These are phyloP conservation scores for Chalaropsis thielavioides DNA, from an alignment of 2,329 filamentous ascomycete species.

Conservation along the genomic window DNA sequence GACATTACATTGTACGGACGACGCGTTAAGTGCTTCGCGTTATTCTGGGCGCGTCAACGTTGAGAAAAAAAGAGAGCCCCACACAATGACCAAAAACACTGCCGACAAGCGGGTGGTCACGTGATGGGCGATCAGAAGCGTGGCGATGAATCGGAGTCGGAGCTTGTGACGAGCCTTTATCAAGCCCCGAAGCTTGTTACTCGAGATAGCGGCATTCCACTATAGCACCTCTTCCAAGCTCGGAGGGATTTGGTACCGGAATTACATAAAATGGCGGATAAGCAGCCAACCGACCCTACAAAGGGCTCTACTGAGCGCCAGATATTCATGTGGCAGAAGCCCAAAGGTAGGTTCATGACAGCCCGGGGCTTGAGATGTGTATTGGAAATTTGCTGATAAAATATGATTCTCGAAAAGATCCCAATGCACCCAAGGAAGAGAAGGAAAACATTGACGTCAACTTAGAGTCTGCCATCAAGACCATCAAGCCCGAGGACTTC, in stretches of 20 bases:
- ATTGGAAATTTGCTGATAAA: not conserved
- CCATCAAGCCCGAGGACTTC: slow-evolving; percentile 55
- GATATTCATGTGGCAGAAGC: slow-evolving; percentile 13
- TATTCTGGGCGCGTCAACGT: not conserved
- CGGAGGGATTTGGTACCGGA: not conserved
- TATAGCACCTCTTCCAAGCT: not conserved
- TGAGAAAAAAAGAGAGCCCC: not conserved
- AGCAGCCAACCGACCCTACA: not conserved
- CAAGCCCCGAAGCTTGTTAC: no score
- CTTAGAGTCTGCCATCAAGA: slow-evolving; percentile 47
- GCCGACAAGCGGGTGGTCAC: not conserved
- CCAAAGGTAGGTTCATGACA: slow-evolving; percentile 2
- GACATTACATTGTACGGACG: not conserved
- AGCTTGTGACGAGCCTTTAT: not conserved
- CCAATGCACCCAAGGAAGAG: not conserved
- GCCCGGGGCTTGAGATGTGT: not conserved
- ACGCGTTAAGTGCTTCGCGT: slow-evolving; percentile 17
- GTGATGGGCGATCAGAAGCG: not conserved
- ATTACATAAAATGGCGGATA: slow-evolving; percentile 7
- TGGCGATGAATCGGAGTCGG: not conserved
- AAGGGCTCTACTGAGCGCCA: slow-evolving; percentile 9
- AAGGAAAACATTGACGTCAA: slow-evolving; percentile 19
- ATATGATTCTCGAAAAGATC: not conserved
- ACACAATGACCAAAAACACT: not conserved
- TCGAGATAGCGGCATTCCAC: not conserved